Conservation (phyloP, 257 asterid species). For the Gardenia jasminoides region DNA sequence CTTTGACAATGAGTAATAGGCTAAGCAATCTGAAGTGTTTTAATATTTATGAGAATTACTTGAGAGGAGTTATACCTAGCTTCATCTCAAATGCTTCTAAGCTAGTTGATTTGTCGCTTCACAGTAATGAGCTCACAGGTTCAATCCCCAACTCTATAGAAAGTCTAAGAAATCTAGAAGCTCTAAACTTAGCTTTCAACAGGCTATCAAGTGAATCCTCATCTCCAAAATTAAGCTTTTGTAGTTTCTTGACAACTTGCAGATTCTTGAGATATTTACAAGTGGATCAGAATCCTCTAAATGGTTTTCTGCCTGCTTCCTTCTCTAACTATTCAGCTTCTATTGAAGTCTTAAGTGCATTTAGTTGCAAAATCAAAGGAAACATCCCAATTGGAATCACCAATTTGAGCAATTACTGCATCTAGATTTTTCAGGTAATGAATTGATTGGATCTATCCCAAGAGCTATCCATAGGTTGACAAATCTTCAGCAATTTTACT, state of each 20-base stretch:
- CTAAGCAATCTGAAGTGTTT: neutral
- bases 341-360: neutral
- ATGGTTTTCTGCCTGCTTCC: conserved; percentile 24
- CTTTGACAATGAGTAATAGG: neutral
- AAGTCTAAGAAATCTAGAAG: conserved; percentile 19
- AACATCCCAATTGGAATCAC: conserved; percentile 30
- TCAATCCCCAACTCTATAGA: conserved; percentile 31
- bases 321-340: conserved; percentile 38
- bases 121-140: no score
- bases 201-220: conserved; percentile 18
- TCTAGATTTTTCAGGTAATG: neutral
- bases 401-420: conserved; percentile 19
- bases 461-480: neutral
- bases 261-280: neutral
- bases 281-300: conserved; percentile 8
- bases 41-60: neutral
- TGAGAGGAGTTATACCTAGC: neutral
- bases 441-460: conserved; percentile 8
- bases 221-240: conserved; percentile 4
- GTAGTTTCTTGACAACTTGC: conserved; percentile 16
- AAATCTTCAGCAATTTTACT: neutral
- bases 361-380: conserved; percentile 19
- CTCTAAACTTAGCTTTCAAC: conserved; percentile 20
- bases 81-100: neutral
- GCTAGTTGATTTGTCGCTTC: neutral